Conservation (phyloP, 306 rosid genomes). For the Prunus salicina region DNA sequence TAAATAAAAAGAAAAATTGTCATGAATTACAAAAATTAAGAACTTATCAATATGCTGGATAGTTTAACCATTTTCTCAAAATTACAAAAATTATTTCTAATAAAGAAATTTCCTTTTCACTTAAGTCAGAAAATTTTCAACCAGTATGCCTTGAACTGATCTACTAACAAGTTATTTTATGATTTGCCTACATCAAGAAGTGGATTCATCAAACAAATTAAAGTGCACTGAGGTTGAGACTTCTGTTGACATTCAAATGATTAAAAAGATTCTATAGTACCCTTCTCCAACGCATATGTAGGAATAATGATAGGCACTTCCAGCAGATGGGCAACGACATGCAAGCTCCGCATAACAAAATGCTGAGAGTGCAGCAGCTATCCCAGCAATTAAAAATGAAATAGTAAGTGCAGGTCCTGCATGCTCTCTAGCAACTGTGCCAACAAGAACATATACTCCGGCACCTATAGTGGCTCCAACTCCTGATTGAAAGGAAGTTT, state of each 20-base stretch:
- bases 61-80: neutral
- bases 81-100: neutral
- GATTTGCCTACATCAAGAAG: neutral
- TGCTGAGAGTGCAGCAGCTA: conserved; percentile 90
- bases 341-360: conserved; percentile 94
- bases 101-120: neutral
- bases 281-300: conserved; percentile 94
- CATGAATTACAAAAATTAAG: neutral
- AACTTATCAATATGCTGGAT: neutral
- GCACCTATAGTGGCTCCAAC: conserved; percentile 95
- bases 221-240: neutral
- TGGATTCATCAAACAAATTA: neutral
- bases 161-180: neutral
- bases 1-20: neutral
- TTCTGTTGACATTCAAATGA: neutral
- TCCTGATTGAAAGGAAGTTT: conserved; percentile 38
- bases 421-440: conserved; percentile 87
- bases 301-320: conserved; percentile 93
- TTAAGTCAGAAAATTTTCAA: neutral
- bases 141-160: neutral
- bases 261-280: conserved; percentile 29
- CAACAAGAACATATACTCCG: conserved; percentile 91
- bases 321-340: conserved; percentile 91
- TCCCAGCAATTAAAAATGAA: conserved; percentile 82
- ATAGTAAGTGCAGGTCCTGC: conserved; percentile 78